phyloP scores from a whole-genome alignment of 78 protist species.

The Dictyostelium purpureum region DNA sequence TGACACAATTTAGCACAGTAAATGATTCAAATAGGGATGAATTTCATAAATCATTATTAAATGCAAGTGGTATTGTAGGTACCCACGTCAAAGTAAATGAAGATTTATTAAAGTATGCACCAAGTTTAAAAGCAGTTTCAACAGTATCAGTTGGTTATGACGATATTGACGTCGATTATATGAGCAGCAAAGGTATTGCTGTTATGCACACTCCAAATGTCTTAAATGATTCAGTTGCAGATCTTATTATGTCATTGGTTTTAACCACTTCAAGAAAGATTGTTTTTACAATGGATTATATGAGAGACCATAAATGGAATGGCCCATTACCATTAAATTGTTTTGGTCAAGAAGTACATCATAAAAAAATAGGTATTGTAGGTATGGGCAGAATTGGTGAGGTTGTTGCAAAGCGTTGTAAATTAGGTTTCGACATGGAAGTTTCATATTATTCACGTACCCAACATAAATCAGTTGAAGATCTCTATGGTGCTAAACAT shows the following conservation, averaged over 20 bases:
- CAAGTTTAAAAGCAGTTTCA: neutral
- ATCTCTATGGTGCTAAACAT: neutral
- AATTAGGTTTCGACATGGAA: slow-evolving; percentile 63
- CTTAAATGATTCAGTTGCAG: slow-evolving; percentile 59
- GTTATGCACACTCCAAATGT: slow-evolving; percentile 62
- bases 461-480: neutral
- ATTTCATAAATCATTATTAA: neutral
- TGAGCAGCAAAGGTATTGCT: neutral
- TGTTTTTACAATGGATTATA: neutral
- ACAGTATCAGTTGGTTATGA: slow-evolving; percentile 69
- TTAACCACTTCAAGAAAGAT: slow-evolving; percentile 35
- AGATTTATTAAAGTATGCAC: neutral
- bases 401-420: slow-evolving; percentile 43
- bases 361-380: slow-evolving; percentile 73
- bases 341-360: slow-evolving; percentile 67
- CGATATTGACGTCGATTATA: neutral
- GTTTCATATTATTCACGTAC: slow-evolving; percentile 10
- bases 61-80: neutral
- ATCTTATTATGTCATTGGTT: slow-evolving; percentile 40
- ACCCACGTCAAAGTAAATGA: neutral
- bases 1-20: neutral
- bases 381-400: slow-evolving; percentile 84
- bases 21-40: neutral
- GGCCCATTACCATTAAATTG: neutral
- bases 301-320: slow-evolving; percentile 4